A percentile compares a stretch with the other conserved stretches of the same genome.
Evolutionary conservation across 805 yeast species (phyloP).

Genomic region (Saccharomycopsis javanensis): DNA sequence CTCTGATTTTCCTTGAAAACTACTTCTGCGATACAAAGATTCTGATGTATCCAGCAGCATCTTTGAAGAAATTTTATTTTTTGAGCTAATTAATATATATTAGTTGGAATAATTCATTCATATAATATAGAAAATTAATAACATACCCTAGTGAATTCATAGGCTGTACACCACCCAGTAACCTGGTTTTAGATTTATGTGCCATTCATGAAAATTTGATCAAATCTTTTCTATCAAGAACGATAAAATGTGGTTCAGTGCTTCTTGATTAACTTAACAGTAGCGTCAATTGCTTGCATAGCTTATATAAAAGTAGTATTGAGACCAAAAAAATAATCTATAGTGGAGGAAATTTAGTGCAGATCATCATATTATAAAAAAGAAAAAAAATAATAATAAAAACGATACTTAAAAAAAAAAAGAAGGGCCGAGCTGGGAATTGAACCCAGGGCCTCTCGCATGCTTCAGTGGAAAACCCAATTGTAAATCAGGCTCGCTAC

Average conservation of each 20-base stretch:
- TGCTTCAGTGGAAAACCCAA: neutral
- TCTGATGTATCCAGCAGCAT: neutral
- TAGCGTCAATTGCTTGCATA: neutral
- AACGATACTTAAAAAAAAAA: constrained; percentile 13
- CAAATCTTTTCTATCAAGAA: neutral
- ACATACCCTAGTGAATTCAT: constrained; percentile 1
- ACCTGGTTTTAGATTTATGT: neutral
- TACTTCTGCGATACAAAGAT: neutral
- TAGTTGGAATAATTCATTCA: neutral
- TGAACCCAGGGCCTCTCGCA: constrained; percentile 21
- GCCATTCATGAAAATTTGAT: neutral
- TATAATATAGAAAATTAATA: neutral
- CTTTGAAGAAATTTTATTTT: neutral
- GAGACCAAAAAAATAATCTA: too few species aligned
- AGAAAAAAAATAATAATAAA: too few species aligned
- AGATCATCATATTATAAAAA: too few species aligned
- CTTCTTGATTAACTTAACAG: neutral
- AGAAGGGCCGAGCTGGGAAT: constrained; percentile 21
- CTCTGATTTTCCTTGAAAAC: neutral
- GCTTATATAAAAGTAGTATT: too few species aligned
- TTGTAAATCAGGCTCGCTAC: constrained; percentile 20
- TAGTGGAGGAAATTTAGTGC: too few species aligned
- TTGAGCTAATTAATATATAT: neutral
- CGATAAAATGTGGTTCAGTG: neutral
- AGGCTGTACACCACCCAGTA: constrained; percentile 1